These are phyloP conservation scores for Aspergillus indologenus DNA, from an alignment of 495 filamentous ascomycete genomes.

Conservation along the genomic window DNA sequence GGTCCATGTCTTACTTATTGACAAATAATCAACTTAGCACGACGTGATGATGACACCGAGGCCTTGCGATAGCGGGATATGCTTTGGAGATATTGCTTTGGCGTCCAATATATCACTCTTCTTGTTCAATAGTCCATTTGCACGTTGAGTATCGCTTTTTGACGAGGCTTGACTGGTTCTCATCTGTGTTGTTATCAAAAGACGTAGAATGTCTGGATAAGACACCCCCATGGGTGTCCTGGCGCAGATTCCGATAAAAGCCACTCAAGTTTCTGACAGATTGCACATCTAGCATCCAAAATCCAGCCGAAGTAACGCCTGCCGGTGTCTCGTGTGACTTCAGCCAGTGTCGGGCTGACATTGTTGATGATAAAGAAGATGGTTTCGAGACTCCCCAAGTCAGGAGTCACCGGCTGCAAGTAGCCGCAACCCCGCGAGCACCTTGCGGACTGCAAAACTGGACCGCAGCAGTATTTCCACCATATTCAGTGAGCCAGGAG, in stretches of 20 bases:
- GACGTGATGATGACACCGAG: background rate
- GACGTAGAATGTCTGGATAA: background rate
- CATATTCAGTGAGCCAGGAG: background rate
- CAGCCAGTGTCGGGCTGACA: background rate
- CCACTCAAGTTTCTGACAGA: background rate
- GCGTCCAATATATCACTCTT: background rate
- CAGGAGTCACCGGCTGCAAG: background rate
- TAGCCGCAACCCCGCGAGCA: background rate
- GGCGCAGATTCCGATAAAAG: background rate
- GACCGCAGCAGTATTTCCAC: background rate
- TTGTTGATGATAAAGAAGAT: background rate
- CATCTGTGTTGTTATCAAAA: background rate
- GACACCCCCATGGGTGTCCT: background rate
- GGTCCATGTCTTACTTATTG: background rate
- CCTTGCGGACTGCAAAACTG: background rate
- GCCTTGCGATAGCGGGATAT: background rate
- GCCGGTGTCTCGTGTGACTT: background rate
- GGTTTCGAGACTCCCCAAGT: background rate
- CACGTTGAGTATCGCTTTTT: background rate
- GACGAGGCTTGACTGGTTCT: background rate
- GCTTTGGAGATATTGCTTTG: background rate
- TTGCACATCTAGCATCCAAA: background rate
- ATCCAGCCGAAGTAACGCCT: background rate
- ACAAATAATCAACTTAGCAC: background rate
- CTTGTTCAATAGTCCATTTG: background rate